phyloP scores from a whole-genome alignment of 2,329 filamentous ascomycete genomes.

The Cephalotrichum gorgonifer region DNA sequence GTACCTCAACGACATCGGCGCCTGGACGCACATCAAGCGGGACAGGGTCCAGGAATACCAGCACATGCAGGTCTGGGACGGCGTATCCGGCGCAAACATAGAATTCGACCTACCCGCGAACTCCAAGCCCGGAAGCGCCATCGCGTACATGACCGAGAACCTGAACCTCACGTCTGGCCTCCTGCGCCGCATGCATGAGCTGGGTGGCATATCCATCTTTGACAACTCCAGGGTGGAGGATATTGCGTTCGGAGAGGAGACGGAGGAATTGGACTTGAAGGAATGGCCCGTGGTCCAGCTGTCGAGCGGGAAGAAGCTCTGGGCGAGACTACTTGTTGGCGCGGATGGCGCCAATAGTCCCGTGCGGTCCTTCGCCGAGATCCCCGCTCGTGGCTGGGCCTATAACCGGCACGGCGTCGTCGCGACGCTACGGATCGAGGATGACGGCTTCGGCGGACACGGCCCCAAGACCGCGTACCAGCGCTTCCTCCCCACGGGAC shows the following conservation, averaged over 20 bases:
- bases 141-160: constrained; percentile 97
- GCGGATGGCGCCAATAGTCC: constrained; percentile 94
- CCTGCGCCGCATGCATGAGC: constrained; percentile 57
- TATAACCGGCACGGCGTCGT: constrained; percentile 87
- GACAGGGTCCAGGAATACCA: constrained; percentile 77
- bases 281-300: constrained; percentile 82
- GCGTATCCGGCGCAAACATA: constrained; percentile 75
- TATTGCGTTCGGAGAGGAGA: constrained; percentile 66
- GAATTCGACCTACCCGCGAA: constrained; percentile 63
- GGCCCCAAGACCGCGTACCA: constrained; percentile 75
- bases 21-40: constrained; percentile 67
- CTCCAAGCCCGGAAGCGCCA: constrained; percentile 43
- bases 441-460: constrained; percentile 42
- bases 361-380: constrained; percentile 80
- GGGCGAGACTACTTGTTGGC: constrained; percentile 77
- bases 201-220: constrained; percentile 60
- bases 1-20: constrained; percentile 75
- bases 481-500: constrained; percentile 85
- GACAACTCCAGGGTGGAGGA: constrained; percentile 67
- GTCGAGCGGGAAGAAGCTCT: constrained; percentile 54
- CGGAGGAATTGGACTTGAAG: constrained; percentile 62
- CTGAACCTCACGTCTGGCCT: constrained; percentile 75
- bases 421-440: constrained; percentile 69
- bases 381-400: constrained; percentile 83
- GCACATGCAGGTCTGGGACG: constrained; percentile 98